Evolutionary conservation across 805 yeast species (phyloP).

Genomic region (Wickerhamiella nectarea): DNA sequence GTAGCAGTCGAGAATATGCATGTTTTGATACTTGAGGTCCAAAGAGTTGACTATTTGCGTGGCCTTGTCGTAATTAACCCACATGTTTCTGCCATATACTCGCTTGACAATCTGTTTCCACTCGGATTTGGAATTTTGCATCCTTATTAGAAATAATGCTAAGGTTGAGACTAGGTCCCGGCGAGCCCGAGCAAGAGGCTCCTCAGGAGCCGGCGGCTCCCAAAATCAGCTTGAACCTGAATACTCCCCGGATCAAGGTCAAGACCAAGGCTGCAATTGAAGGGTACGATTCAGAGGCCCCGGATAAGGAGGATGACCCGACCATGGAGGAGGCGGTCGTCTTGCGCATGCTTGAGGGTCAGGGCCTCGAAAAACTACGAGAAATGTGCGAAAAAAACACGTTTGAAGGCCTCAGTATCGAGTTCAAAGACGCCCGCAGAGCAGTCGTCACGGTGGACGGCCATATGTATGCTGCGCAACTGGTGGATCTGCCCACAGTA

Average conservation of each 20-base stretch:
- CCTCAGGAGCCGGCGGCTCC: not conserved
- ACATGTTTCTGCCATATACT: constrained; percentile 20
- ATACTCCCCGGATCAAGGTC: constrained; percentile 36
- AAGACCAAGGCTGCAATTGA: constrained; percentile 74
- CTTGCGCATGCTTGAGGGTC: constrained; percentile 52
- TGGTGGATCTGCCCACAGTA: constrained; percentile 80
- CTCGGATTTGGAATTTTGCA: constrained; percentile 15
- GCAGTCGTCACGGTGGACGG: constrained; percentile 67
- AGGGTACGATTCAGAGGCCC: constrained; percentile 94
- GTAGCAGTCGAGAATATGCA: constrained; percentile 25
- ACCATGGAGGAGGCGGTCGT: constrained; percentile 75
- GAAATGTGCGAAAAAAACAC: constrained; percentile 58
- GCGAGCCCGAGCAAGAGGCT: constrained; percentile 6
- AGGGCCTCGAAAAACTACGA: constrained; percentile 57
- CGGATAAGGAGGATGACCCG: constrained; percentile 92
- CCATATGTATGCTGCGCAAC: constrained; percentile 61
- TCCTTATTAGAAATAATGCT: constrained; percentile 14
- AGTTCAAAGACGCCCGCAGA: constrained; percentile 69
- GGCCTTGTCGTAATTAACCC: constrained; percentile 21
- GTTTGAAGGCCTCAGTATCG: constrained; percentile 53
- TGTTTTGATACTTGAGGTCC: constrained; percentile 25
- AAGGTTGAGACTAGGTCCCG: constrained; percentile 20
- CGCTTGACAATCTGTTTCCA: constrained; percentile 16
- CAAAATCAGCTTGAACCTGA: constrained; percentile 13
- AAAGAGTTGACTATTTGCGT: constrained; percentile 35